These are phyloP conservation scores for Melaleuca quinquenervia DNA, from an alignment of 345 rosid species.

Conservation along the genomic window DNA sequence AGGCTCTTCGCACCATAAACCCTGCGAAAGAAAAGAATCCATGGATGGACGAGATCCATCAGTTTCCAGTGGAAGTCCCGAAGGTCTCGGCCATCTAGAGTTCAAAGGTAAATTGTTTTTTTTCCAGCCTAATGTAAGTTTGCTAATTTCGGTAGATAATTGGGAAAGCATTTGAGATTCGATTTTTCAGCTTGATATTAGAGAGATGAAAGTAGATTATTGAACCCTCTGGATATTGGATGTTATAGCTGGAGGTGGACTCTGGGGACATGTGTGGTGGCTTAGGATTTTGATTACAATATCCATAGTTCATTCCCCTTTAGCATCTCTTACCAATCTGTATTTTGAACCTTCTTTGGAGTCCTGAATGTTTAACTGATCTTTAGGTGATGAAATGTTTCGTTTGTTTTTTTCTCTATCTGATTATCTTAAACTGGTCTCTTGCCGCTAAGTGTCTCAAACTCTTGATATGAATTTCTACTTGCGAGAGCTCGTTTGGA, in stretches of 20 bases:
- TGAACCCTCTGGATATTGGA: neutral
- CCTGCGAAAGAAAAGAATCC: conserved; percentile 41
- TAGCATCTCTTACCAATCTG: neutral
- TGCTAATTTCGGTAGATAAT: neutral
- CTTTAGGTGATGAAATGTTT: neutral
- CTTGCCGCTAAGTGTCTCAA: neutral
- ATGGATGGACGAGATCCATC: conserved; percentile 40
- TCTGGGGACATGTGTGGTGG: neutral
- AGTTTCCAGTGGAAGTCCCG: conserved; percentile 33
- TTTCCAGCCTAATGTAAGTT: neutral
- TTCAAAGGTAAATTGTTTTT: neutral
- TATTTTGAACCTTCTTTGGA: neutral
- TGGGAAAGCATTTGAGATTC: neutral
- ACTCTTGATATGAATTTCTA: neutral
- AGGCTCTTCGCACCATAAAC: conserved; percentile 27
- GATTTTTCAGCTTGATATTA: neutral
- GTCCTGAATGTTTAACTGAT: neutral
- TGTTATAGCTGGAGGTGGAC: neutral
- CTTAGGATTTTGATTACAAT: neutral
- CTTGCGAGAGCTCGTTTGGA: neutral
- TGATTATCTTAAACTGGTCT: neutral
- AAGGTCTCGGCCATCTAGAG: conserved; percentile 15
- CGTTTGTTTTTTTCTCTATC: neutral
- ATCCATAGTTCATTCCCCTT: neutral
- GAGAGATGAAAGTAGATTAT: neutral